phyloP scores from a whole-genome alignment of 257 asterid species.

The Solanum pennellii region DNA sequence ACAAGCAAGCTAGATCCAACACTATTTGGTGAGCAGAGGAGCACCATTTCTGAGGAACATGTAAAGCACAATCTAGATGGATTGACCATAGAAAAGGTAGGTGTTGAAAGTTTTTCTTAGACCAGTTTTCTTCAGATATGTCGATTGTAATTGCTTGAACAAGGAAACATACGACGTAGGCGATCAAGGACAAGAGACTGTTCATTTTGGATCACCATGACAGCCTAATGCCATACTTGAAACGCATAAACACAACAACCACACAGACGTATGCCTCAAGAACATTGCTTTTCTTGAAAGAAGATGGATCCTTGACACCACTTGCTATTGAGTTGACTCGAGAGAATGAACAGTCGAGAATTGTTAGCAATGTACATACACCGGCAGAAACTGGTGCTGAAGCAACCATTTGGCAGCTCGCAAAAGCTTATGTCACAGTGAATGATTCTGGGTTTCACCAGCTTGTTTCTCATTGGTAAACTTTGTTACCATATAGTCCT shows the following conservation, averaged over 20 bases:
- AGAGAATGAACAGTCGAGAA: neutral
- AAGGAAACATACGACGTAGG: conserved; percentile 13
- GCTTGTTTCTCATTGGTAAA: conserved; percentile 45
- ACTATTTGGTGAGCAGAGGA: conserved; percentile 34
- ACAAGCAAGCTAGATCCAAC: conserved; percentile 30
- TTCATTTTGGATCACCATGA: conserved; percentile 13
- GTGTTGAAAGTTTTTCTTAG: neutral
- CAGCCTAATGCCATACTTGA: conserved; percentile 1
- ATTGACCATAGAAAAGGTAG: conserved; percentile 31
- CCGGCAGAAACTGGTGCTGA: conserved; percentile 25
- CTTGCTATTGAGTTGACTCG: conserved; percentile 8
- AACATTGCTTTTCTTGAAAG: conserved; percentile 5
- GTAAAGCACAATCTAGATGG: conserved; percentile 27
- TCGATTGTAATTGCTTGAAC: neutral
- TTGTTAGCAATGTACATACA: conserved; percentile 16
- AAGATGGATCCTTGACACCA: conserved; percentile 4
- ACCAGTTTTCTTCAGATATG: neutral
- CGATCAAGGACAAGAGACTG: conserved; percentile 15
- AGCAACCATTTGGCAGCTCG: conserved; percentile 36
- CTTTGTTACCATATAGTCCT: neutral
- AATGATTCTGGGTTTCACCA: conserved; percentile 52
- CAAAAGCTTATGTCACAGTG: conserved; percentile 42
- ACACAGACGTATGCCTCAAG: conserved; percentile 15
- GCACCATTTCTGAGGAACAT: conserved; percentile 27
- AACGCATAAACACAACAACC: conserved; percentile 9